Evolutionary conservation across 768 basidiomycete genomes (phyloP).

Genomic region (Auricularia sp.): DNA sequence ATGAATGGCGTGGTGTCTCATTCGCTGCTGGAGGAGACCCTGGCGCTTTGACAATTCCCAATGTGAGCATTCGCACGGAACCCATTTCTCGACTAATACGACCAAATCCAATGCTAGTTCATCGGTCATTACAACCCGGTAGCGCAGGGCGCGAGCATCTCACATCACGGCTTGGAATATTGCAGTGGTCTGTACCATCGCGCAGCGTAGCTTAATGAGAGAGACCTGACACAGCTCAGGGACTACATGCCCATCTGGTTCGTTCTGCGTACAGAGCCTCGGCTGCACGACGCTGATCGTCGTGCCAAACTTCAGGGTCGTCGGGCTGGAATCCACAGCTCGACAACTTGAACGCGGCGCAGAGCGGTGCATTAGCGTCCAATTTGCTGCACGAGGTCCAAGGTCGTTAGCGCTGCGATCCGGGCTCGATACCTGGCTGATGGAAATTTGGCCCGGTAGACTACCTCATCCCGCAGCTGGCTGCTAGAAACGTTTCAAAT

Average conservation of each 20-base stretch:
- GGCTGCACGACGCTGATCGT: too few relatives aligned
- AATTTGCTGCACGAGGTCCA: slow-evolving; percentile 5
- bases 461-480: too few relatives aligned
- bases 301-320: background rate
- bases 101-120: background rate
- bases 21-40: slow-evolving; percentile 5
- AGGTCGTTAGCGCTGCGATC: background rate
- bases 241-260: background rate
- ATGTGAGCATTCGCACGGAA: background rate
- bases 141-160: slow-evolving; percentile 1
- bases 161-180: background rate
- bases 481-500: too few relatives aligned
- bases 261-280: too few relatives aligned
- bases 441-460: background rate
- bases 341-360: slow-evolving; percentile 5
- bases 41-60: slow-evolving; percentile 6
- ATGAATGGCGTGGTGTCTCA: slow-evolving; percentile 8
- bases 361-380: slow-evolving; percentile 6
- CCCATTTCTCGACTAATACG: background rate
- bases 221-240: background rate
- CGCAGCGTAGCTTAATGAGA: background rate
- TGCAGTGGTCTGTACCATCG: slow-evolving; percentile 3
- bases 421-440: background rate
- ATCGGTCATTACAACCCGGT: slow-evolving; percentile 1
- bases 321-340: slow-evolving; percentile 5